Percentiles rank a stretch among this genome's conserved stretches.
These are phyloP conservation scores for barley (Hordeum vulgare) DNA, from an alignment of 176 grass and related monocot genomes.

Conservation along the genomic window MorexV3_pseudomolecules_assembly NC_058522.1:398230609-398231108, in stretches of 20 bases:
- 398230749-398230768: not conserved
- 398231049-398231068: not conserved
- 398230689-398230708: not conserved
- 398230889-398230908: not conserved
- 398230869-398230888: not conserved
- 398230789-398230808: not conserved
- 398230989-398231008: constrained; percentile 22
- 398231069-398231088: not conserved
- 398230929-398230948: constrained; percentile 51
- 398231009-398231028: constrained; percentile 28
- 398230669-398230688: not conserved
- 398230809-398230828: not conserved
- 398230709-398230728: not conserved
- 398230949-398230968: constrained; percentile 18
- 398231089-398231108: not conserved
- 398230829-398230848: not conserved
- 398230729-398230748: not conserved
- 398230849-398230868: not conserved
- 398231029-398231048: not conserved
- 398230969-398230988: constrained; percentile 37
- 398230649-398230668: not conserved
- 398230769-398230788: not conserved
- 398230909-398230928: constrained; percentile 60
- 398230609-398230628: not conserved
- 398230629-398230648: not conserved